A percentile compares a stretch with the other conserved stretches of the same genome.
Conservation (phyloP, 2,329 filamentous ascomycete species). For the Colletotrichum paranaense region DNA sequence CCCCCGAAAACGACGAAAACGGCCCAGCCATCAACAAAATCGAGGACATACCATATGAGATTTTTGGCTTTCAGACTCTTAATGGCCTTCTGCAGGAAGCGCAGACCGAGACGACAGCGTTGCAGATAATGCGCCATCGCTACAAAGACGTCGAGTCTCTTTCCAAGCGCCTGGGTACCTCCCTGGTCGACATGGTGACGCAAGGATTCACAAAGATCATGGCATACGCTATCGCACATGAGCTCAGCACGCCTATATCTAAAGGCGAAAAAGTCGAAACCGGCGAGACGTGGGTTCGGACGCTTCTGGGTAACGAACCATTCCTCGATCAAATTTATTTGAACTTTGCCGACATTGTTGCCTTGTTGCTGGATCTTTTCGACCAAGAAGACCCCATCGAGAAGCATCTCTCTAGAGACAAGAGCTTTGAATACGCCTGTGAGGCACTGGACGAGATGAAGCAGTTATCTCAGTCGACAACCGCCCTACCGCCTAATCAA, state of each 20-base stretch:
- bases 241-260: constrained; percentile 64
- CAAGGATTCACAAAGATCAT: constrained; percentile 81
- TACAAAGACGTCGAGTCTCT: constrained; percentile 72
- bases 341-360: constrained; percentile 82
- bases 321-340: constrained; percentile 73
- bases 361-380: constrained; percentile 79
- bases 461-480: constrained; percentile 72
- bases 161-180: constrained; percentile 64
- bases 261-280: constrained; percentile 61
- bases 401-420: constrained; percentile 70
- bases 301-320: constrained; percentile 73
- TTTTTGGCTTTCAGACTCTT: constrained; percentile 82
- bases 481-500: constrained; percentile 78
- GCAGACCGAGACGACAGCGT: constrained; percentile 81
- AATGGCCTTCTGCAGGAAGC: constrained; percentile 76
- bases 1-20: too few relatives aligned
- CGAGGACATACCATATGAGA: constrained; percentile 81
- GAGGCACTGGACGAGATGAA: constrained; percentile 77
- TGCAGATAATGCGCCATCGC: constrained; percentile 85
- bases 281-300: constrained; percentile 75
- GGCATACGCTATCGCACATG: constrained; percentile 86
- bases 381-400: constrained; percentile 83
- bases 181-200: constrained; percentile 69
- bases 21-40: constrained; percentile 59
- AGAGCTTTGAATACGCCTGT: constrained; percentile 69